A percentile compares a stretch with the other conserved stretches of the same genome.
Conservation (phyloP, 352 stramenopile genomes). For the Pythium aphanidermatum region DNA sequence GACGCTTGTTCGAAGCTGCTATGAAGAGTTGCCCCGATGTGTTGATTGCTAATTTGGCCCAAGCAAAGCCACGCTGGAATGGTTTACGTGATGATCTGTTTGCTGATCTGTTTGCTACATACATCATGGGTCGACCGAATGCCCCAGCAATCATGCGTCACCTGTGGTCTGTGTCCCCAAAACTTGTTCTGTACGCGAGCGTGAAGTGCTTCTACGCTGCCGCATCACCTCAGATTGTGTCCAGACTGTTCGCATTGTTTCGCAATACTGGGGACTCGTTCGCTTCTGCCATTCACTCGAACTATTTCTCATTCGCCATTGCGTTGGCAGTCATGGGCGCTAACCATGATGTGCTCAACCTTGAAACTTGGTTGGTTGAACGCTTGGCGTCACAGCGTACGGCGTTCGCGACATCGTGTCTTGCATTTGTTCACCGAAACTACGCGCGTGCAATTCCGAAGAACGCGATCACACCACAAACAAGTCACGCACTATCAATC, state of each 20-base stretch:
- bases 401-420: slow-evolving; percentile 76
- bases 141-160: slow-evolving; percentile 86
- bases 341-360: slow-evolving; percentile 80
- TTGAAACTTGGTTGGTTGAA: slow-evolving; percentile 82
- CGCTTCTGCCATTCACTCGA: slow-evolving; percentile 76
- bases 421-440: slow-evolving; percentile 84
- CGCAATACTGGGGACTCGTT: slow-evolving; percentile 82
- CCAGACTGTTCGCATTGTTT: slow-evolving; percentile 76
- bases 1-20: slow-evolving; percentile 65
- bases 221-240: slow-evolving; percentile 74
- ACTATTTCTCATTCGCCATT: slow-evolving; percentile 86
- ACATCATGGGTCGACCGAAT: slow-evolving; percentile 82
- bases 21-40: slow-evolving; percentile 85
- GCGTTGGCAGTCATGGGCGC: slow-evolving; percentile 76
- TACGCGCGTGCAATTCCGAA: slow-evolving; percentile 80
- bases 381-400: slow-evolving; percentile 70
- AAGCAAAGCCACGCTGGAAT: slow-evolving; percentile 74
- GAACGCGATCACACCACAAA: slow-evolving; percentile 71
- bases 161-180: slow-evolving; percentile 78
- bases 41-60: slow-evolving; percentile 80
- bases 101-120: slow-evolving; percentile 81
- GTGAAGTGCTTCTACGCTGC: slow-evolving; percentile 85
- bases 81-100: slow-evolving; percentile 80
- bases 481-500: slow-evolving; percentile 73
- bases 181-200: slow-evolving; percentile 83